A percentile compares a stretch with the other conserved stretches of the same genome.
Evolutionary conservation across 1,139 yeast species (phyloP).

Genomic region (Saccharomyces hybrid): DNA sequence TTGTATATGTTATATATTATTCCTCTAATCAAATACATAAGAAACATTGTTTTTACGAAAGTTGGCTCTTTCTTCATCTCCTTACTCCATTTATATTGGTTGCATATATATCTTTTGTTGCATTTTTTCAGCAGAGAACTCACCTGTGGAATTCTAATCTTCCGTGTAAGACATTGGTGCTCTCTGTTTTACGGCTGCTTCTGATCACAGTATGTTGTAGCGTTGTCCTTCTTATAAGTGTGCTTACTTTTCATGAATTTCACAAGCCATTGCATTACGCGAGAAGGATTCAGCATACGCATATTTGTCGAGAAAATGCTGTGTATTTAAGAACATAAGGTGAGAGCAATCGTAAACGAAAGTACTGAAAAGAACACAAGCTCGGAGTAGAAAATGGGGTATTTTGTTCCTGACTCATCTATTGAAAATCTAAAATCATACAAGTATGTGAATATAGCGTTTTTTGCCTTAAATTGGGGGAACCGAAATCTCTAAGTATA

Average conservation of each 20-base stretch:
- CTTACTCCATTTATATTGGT: no score
- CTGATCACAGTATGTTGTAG: no score
- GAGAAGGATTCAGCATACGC: neutral
- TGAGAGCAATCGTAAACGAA: neutral
- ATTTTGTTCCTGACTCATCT: conserved; percentile 55
- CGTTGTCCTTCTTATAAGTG: neutral
- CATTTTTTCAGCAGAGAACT: no score
- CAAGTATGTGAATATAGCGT: conserved; percentile 40
- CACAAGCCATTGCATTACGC: neutral
- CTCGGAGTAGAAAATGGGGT: conserved; percentile 47
- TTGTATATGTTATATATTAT: no score
- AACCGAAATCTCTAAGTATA: neutral
- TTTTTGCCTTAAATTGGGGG: neutral
- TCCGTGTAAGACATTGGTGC: neutral
- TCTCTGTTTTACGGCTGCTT: neutral
- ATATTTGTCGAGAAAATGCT: neutral
- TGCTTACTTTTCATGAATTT: neutral
- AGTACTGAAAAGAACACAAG: neutral
- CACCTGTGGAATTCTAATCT: no score
- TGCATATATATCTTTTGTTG: no score
- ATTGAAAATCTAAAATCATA: conserved; percentile 58
- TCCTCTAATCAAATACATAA: no score
- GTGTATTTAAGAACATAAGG: neutral
- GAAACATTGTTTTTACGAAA: no score
- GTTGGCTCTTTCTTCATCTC: no score